Conservation (phyloP, 352 stramenopile species). For the Pythium periplocum region DNA sequence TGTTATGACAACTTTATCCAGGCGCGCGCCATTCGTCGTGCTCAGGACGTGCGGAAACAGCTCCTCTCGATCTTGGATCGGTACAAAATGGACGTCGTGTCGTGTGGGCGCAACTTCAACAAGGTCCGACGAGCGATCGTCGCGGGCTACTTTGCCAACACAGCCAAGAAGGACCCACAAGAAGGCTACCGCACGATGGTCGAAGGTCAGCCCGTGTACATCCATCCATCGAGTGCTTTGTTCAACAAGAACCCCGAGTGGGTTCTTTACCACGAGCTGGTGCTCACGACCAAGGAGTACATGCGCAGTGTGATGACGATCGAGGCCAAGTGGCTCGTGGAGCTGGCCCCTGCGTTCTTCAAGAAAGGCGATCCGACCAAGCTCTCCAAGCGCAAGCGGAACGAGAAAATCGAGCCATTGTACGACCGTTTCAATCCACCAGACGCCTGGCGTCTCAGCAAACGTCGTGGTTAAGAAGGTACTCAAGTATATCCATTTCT, state of each 20-base stretch:
- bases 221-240: conserved; percentile 96
- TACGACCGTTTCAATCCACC: conserved; percentile 98
- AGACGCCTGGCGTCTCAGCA: conserved; percentile 96
- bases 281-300: conserved; percentile 96
- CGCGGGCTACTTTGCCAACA: conserved; percentile 98
- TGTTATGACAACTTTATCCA: conserved; percentile 99
- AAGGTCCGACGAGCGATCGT: conserved; percentile 97
- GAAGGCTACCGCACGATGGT: conserved; percentile 98
- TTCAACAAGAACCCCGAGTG: conserved; percentile 99
- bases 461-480: conserved; percentile 84
- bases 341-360: conserved; percentile 95
- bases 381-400: conserved; percentile 97
- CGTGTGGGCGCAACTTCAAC: conserved; percentile 95
- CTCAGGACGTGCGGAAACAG: conserved; percentile 99
- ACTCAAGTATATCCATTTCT: too few species aligned
- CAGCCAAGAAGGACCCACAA: conserved; percentile 98
- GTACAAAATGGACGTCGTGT: conserved; percentile 98
- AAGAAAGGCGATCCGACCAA: conserved; percentile 97
- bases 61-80: conserved; percentile 98
- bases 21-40: conserved; percentile 92
- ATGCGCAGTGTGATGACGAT: conserved; percentile 99
- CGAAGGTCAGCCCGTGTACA: conserved; percentile 98
- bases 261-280: conserved; percentile 98
- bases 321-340: conserved; percentile 98
- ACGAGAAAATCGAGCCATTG: conserved; percentile 99